These are phyloP conservation scores for Puccinellia tenuiflora DNA, from an alignment of 176 grass and related monocot species.

Conservation along the genomic window DNA sequence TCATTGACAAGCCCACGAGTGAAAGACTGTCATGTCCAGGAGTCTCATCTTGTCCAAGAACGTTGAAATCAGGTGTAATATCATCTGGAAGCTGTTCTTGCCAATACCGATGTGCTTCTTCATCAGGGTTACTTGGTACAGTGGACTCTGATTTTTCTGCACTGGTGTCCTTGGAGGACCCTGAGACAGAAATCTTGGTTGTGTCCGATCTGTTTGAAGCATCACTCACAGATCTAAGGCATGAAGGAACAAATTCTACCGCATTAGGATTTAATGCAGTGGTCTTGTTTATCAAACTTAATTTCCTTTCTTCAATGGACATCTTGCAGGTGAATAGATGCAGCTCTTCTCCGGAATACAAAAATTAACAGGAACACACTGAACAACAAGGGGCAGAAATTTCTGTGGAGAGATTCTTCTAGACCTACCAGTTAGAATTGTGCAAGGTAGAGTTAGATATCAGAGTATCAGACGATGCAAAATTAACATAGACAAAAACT, in stretches of 20 bases:
- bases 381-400: slow-evolving; percentile 5
- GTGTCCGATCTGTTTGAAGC: slow-evolving; percentile 43
- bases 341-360: slow-evolving; percentile 5
- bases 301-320: slow-evolving; percentile 52
- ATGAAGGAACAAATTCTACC: slow-evolving; percentile 93
- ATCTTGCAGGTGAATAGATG: slow-evolving; percentile 18
- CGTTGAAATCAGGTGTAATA: slow-evolving; percentile 87
- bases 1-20: slow-evolving; percentile 64
- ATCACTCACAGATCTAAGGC: slow-evolving; percentile 62
- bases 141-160: slow-evolving; percentile 46
- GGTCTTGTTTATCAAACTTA: slow-evolving; percentile 59
- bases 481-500: slow-evolving; percentile 4
- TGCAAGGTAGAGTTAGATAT: slow-evolving; percentile 24
- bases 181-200: slow-evolving; percentile 25
- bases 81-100: slow-evolving; percentile 87
- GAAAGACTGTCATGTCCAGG: slow-evolving; percentile 57
- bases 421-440: slow-evolving; percentile 28
- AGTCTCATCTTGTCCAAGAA: slow-evolving; percentile 63
- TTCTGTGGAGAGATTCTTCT: slow-evolving; percentile 28
- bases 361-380: background rate
- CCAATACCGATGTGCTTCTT: slow-evolving; percentile 88
- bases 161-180: slow-evolving; percentile 40
- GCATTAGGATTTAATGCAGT: slow-evolving; percentile 91
- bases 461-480: background rate
- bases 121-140: slow-evolving; percentile 64